Evolutionary conservation across 2,329 filamentous ascomycete genomes (phyloP).

Genomic region (Xylaria sp.): DNA sequence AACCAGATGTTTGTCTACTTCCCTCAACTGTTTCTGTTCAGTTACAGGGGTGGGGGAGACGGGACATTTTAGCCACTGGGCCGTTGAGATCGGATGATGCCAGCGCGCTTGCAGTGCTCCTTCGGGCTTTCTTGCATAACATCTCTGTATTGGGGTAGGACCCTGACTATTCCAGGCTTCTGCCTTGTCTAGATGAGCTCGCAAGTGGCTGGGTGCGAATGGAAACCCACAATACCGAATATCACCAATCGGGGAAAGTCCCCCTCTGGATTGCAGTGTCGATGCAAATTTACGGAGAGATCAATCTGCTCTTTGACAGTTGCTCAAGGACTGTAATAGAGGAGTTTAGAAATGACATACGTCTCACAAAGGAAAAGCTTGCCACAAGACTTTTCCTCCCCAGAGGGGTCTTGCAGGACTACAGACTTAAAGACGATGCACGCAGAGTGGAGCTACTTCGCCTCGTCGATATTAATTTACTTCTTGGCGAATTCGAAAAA

Average conservation of each 20-base stretch:
- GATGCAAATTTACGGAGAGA: conserved; percentile 17
- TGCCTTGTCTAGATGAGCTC: conserved; percentile 17
- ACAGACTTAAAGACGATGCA: too few species aligned
- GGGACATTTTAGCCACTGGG: too few species aligned
- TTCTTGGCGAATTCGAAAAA: too few species aligned
- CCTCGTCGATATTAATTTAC: too few species aligned
- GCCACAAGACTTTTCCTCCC: too few species aligned
- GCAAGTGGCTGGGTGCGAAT: not conserved
- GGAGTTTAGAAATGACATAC: not conserved
- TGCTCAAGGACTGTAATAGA: not conserved
- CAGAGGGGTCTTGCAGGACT: too few species aligned
- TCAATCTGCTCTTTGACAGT: not conserved
- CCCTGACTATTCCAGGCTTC: not conserved
- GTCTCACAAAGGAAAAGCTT: too few species aligned
- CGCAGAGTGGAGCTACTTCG: too few species aligned
- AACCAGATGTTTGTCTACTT: too few species aligned
- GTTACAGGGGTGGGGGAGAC: too few species aligned
- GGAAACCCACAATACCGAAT: not conserved
- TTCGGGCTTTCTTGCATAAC: not conserved
- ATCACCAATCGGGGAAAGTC: not conserved
- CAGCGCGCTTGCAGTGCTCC: not conserved
- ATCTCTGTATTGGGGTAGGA: not conserved
- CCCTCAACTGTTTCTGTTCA: too few species aligned
- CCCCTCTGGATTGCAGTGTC: conserved; percentile 14
- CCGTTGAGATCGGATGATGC: not conserved